Conservation (phyloP, 371 early-diverging fungal species). For the Capillidium heterosporum region DNA sequence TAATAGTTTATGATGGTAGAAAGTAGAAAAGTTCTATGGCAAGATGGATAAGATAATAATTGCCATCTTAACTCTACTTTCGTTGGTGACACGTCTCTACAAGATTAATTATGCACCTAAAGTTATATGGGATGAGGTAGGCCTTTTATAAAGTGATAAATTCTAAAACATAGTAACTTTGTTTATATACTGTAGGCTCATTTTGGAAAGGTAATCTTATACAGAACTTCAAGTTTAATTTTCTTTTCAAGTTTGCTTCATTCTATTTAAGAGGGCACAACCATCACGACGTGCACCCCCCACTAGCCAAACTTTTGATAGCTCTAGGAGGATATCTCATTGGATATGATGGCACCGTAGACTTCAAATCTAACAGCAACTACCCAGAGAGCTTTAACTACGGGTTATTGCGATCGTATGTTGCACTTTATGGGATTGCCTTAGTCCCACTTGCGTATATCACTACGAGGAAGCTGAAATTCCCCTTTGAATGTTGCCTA, state of each 20-base stretch:
- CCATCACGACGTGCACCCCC: constrained; percentile 99
- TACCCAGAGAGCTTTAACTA: constrained; percentile 83
- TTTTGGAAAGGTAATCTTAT: constrained; percentile 11
- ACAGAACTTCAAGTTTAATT: too few species aligned
- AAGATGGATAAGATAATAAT: too few species aligned
- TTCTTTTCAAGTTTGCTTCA: constrained; percentile 67
- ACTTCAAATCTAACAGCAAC: constrained; percentile 57
- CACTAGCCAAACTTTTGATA: constrained; percentile 95
- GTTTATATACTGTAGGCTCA: constrained; percentile 11
- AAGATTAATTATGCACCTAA: constrained; percentile 21
- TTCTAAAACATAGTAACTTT: too few species aligned
- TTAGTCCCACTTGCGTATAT: constrained; percentile 88
- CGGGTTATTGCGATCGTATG: constrained; percentile 80
- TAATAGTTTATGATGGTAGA: too few species aligned
- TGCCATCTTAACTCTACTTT: constrained; percentile 5
- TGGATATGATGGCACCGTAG: constrained; percentile 78
- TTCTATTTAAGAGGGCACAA: constrained; percentile 86
- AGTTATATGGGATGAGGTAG: constrained; percentile 25
- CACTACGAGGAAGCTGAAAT: constrained; percentile 61
- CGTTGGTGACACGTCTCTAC: constrained; percentile 20
- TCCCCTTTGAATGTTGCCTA: constrained; percentile 36
- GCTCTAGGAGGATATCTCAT: constrained; percentile 80
- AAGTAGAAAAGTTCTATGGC: too few species aligned
- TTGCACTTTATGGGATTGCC: constrained; percentile 79
- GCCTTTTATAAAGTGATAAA: neutral